These are phyloP conservation scores for Epichloe typhina DNA, from an alignment of 2,329 filamentous ascomycete genomes.

Conservation along the genomic window DNA sequence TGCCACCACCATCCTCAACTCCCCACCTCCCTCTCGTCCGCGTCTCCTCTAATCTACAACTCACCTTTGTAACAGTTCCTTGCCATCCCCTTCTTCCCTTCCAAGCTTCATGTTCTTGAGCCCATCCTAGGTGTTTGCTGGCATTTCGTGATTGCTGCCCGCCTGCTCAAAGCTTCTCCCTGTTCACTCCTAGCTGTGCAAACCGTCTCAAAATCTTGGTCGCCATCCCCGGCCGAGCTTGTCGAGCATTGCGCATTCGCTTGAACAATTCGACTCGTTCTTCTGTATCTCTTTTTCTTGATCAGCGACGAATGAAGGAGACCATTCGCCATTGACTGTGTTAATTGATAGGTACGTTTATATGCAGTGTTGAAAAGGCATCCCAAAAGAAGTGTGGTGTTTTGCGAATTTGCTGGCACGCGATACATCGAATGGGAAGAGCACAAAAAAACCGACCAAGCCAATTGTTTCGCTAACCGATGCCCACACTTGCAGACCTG, in stretches of 20 bases:
- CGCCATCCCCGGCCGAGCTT: conserved; percentile 7
- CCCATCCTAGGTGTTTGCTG: conserved; percentile 4
- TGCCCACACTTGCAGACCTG: conserved; percentile 12
- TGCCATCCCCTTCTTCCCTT: neutral
- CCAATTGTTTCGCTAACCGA: neutral
- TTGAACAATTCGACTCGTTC: neutral
- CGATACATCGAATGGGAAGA: neutral
- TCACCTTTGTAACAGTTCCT: neutral
- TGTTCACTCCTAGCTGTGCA: conserved; percentile 1
- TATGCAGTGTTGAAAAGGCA: neutral
- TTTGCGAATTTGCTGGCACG: neutral
- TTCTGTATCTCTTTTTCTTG: neutral
- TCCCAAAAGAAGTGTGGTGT: neutral
- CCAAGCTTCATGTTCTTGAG: conserved; percentile 3
- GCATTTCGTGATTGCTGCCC: conserved; percentile 3
- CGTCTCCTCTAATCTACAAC: conserved; percentile 4
- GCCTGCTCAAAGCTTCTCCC: conserved; percentile 3
- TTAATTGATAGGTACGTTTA: conserved; percentile 21
- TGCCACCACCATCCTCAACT: neutral
- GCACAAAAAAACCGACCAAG: neutral
- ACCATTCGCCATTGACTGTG: conserved; percentile 11
- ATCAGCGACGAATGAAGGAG: conserved; percentile 6
- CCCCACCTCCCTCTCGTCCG: neutral
- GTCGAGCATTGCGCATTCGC: conserved; percentile 5
- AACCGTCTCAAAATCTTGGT: conserved; percentile 1